These are phyloP conservation scores for Paecilomyces sp. DNA, from an alignment of 2,329 filamentous ascomycete species.

Conservation along the genomic window DNA sequence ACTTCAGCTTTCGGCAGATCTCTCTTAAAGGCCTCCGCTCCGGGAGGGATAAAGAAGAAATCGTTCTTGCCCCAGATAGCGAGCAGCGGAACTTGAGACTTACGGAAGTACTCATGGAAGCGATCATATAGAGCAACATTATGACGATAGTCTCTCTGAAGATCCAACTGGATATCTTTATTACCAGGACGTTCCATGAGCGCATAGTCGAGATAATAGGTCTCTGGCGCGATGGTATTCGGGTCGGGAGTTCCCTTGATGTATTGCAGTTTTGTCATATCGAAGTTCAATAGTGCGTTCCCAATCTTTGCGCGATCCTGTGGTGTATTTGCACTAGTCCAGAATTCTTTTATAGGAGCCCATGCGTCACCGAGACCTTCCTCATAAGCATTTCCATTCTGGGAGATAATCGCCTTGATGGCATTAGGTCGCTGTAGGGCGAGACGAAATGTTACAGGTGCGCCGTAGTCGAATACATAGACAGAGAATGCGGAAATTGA, in stretches of 20 bases:
- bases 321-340: constrained; percentile 31
- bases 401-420: constrained; percentile 48
- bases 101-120: constrained; percentile 50
- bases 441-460: constrained; percentile 48
- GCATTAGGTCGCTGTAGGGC: constrained; percentile 43
- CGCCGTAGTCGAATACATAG: constrained; percentile 60
- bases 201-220: constrained; percentile 46
- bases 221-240: constrained; percentile 35
- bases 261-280: constrained; percentile 41
- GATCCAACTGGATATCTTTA: constrained; percentile 48
- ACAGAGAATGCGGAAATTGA: constrained; percentile 43
- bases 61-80: constrained; percentile 56
- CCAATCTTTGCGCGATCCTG: constrained; percentile 31
- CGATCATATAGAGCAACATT: constrained; percentile 49
- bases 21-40: constrained; percentile 48
- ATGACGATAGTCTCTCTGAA: constrained; percentile 51
- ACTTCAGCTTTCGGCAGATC: constrained; percentile 46
- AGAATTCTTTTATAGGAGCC: constrained; percentile 41
- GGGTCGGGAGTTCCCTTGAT: constrained; percentile 30
- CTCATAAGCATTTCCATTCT: constrained; percentile 56
- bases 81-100: constrained; percentile 46
- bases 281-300: constrained; percentile 27
- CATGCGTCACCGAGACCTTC: constrained; percentile 51
- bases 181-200: constrained; percentile 45
- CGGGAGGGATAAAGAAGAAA: constrained; percentile 35